Conservation (phyloP, 192 early-diverging fungal genomes). For the Entomortierella lignicola region DNA sequence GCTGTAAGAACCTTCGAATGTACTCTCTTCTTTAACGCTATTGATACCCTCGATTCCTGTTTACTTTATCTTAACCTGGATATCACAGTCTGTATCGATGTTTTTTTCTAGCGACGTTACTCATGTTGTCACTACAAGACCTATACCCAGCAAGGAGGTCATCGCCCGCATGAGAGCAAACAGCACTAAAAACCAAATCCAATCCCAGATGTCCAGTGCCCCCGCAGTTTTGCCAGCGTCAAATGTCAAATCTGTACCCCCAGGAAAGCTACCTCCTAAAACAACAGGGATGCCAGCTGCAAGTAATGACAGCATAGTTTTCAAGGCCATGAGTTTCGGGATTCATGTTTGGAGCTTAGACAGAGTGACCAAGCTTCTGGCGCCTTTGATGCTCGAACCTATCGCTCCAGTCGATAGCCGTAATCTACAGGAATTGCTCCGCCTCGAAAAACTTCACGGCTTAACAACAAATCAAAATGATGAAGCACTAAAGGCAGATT, state of each 20-base stretch:
- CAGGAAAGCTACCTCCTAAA: slow-evolving; percentile 5
- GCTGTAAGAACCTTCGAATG: slow-evolving; percentile 15
- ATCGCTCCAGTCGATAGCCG: neutral
- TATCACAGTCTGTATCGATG: slow-evolving; percentile 8
- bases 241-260: neutral
- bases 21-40: too few relatives aligned
- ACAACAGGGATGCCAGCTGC: neutral
- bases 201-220: neutral
- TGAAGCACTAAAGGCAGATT: slow-evolving; percentile 15
- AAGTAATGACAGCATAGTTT: slow-evolving; percentile 12
- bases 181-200: neutral
- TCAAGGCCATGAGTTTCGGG: slow-evolving; percentile 26
- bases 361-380: neutral
- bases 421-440: slow-evolving; percentile 29
- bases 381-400: slow-evolving; percentile 5
- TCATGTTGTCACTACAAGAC: slow-evolving; percentile 31
- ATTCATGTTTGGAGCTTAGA: slow-evolving; percentile 36
- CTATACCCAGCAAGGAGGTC: slow-evolving; percentile 24
- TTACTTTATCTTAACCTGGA: too few relatives aligned
- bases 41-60: too few relatives aligned
- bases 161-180: neutral
- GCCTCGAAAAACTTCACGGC: slow-evolving; percentile 29
- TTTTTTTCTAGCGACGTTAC: slow-evolving; percentile 47
- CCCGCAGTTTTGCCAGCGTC: neutral
- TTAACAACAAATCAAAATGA: slow-evolving; percentile 22